A percentile compares a stretch with the other conserved stretches of the same genome.
Conservation (phyloP, 768 basidiomycete genomes). For the Boletus rufocinnamomeus region DNA sequence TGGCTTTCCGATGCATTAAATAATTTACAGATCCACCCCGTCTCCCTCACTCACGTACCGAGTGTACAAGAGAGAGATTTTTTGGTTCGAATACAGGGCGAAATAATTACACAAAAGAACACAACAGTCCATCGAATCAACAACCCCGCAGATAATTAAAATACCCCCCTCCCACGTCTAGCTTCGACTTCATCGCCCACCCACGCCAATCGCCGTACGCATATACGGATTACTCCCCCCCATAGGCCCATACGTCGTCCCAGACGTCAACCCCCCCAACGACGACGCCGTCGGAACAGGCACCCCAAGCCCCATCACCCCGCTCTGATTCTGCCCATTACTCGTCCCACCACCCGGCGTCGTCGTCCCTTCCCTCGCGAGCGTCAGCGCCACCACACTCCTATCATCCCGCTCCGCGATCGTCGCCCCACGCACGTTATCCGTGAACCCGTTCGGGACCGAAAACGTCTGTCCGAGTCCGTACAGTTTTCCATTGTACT, state of each 20-base stretch:
- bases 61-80: not conserved
- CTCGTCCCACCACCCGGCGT: constrained; percentile 45
- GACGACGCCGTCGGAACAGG: constrained; percentile 40
- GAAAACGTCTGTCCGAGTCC: constrained; percentile 82
- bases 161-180: not conserved
- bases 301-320: constrained; percentile 49
- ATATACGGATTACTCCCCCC: constrained; percentile 62
- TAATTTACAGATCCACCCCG: no score
- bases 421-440: constrained; percentile 70
- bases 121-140: constrained; percentile 21
- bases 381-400: constrained; percentile 34
- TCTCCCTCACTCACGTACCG: no score
- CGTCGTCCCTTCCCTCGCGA: constrained; percentile 31
- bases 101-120: constrained; percentile 37
- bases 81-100: constrained; percentile 25
- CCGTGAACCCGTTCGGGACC: constrained; percentile 62
- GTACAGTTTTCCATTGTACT: constrained; percentile 82
- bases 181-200: constrained; percentile 41
- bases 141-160: constrained; percentile 21
- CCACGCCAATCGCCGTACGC: constrained; percentile 58
- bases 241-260: constrained; percentile 63
- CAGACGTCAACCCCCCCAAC: constrained; percentile 44
- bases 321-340: constrained; percentile 39
- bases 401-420: constrained; percentile 81
- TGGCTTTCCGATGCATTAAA: no score